Percentiles rank a stretch among this genome's conserved stretches.
These are phyloP conservation scores for Balamuthia mandrillaris DNA, from an alignment of 208 protist species.

Conservation along the genomic window DNA sequence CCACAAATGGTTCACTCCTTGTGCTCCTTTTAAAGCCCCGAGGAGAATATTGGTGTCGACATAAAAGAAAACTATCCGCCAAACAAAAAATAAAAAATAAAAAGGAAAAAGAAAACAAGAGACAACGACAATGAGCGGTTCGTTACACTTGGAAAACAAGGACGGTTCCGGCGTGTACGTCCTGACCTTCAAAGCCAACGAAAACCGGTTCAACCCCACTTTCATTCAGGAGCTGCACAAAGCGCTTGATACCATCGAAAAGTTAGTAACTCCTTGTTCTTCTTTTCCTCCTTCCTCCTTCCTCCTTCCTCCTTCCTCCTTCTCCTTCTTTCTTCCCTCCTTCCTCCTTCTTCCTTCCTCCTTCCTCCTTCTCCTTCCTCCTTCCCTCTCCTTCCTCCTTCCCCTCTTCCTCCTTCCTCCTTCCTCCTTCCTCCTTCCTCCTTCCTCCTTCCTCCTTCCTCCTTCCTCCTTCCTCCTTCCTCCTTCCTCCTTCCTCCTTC, in stretches of 20 bases:
- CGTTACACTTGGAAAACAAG: neutral
- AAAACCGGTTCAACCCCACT: conserved; percentile 28
- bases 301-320: no score
- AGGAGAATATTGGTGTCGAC: neutral
- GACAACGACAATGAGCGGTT: neutral
- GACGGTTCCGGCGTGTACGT: conserved; percentile 15
- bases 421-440: no score
- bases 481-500: no score
- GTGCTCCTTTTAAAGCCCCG: neutral
- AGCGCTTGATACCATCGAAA: neutral
- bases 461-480: no score
- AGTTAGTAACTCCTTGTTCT: no score
- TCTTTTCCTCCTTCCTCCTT: no score
- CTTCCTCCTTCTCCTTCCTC: no score
- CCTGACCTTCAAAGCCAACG: neutral
- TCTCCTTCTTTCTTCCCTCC: no score
- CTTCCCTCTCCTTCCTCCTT: no score
- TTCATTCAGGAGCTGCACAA: neutral
- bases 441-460: no score
- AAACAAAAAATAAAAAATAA: neutral
- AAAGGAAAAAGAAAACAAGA: neutral
- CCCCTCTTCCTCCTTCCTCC: no score
- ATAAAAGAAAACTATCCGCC: neutral
- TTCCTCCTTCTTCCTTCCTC: no score
- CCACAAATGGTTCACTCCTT: neutral